Percentiles rank a stretch among this genome's conserved stretches.
These are phyloP conservation scores for Metrosideros polymorpha DNA, from an alignment of 441 rosid species.

Conservation along the genomic window DNA sequence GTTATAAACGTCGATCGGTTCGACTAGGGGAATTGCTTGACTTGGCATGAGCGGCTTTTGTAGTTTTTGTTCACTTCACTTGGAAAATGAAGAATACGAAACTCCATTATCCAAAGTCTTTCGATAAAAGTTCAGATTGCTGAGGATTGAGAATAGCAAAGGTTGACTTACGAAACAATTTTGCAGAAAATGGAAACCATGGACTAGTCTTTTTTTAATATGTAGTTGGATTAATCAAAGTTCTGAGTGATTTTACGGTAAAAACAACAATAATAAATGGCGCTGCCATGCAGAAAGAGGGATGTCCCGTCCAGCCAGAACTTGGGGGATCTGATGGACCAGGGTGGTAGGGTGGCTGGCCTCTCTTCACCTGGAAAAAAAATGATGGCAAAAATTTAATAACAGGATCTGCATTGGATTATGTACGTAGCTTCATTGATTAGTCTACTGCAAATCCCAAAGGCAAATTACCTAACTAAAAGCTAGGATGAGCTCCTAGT, in stretches of 20 bases:
- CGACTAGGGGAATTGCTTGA: not conserved
- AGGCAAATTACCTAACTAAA: not conserved
- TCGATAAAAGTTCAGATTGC: not conserved
- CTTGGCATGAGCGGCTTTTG: not conserved
- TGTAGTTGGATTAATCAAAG: not conserved
- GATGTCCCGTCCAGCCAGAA: not conserved
- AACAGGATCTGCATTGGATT: not conserved
- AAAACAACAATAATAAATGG: not conserved
- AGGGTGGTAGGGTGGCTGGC: not conserved
- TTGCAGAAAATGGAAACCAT: not conserved
- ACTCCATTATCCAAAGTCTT: not conserved
- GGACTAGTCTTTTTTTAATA: not conserved
- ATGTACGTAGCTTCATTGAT: not conserved
- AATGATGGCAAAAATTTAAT: not conserved
- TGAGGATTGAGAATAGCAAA: not conserved
- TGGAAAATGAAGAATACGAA: not conserved
- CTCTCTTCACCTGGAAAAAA: not conserved
- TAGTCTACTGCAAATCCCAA: not conserved
- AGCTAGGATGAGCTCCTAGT: not conserved
- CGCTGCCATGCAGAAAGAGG: not conserved
- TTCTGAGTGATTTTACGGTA: not conserved
- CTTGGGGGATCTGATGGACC: not conserved
- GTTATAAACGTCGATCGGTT: not conserved
- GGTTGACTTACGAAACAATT: not conserved
- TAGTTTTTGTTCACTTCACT: not conserved